Evolutionary conservation across 176 grass and related monocot species (phyloP), one percentile per base, ranked within the genome.

Genomic region (Zizania latifolia): DNA sequence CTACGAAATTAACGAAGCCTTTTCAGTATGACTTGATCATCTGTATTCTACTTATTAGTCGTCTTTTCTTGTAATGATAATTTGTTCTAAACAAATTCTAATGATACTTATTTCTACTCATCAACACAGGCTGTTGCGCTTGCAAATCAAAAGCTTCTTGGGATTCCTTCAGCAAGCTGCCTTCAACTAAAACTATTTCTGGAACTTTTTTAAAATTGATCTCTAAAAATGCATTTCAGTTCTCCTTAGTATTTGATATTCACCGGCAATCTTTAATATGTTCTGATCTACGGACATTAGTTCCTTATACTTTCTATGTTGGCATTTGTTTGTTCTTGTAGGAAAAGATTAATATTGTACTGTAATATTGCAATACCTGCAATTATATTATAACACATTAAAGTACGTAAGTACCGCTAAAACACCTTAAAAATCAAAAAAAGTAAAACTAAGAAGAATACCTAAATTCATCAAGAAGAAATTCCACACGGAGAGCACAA

Each of bases 1-100:
- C 75, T 97, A 97, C 68, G 94, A 97, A 87, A 97, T 97, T 61
- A 97, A 93, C 60, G 94, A 97, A 91, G 94, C 94, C 28, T 97
- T 97, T 78, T 58, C 94, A 28, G 94, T 97, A 78, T 59, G 78
- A 78, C 9, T 40, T n/a, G 16, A 50, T 21, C 4, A 0, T 58
- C 13, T 70, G 43, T 38, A 78, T 1, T 73, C 71, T 65, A 30
- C 29, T 74, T 30, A 60, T 60, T 11, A 4, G 7, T 75, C 57
- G 5, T 6, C 43, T 43, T 21, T 60, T 10, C 5, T 14, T 26
- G 0, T 75, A 75, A 17, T 60, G 4, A 21, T 75, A 64, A 22
- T 56, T 30, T 36, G 10, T 54, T 4, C 21, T 15, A 24, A 37
- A 34, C n/a, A n/a, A 9, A 16, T 54, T 16, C 0, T 19, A 55